Conservation (phyloP, 768 basidiomycete genomes). For the Lactarius hatsudake region DNA sequence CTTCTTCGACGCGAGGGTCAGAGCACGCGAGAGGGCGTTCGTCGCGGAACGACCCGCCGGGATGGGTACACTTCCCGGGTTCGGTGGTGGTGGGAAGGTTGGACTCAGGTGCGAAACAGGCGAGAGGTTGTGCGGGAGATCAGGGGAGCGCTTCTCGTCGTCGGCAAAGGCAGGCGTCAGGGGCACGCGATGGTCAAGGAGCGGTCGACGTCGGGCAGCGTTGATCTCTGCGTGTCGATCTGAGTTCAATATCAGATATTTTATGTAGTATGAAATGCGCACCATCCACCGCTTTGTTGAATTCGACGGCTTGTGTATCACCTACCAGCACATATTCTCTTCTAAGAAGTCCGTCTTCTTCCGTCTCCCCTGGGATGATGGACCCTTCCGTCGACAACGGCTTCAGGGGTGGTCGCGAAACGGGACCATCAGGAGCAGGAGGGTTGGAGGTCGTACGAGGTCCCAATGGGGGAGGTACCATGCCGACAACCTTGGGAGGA, state of each 20-base stretch:
- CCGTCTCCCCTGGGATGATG: conserved; percentile 76
- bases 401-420: conserved; percentile 22
- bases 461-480: neutral
- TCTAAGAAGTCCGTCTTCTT: conserved; percentile 75
- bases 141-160: conserved; percentile 42
- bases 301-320: conserved; percentile 86
- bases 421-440: conserved; percentile 1
- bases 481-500: neutral
- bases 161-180: conserved; percentile 44
- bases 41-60: conserved; percentile 64
- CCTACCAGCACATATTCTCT: conserved; percentile 94
- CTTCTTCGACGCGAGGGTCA: conserved; percentile 80
- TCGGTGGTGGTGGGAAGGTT: conserved; percentile 68
- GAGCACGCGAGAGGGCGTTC: conserved; percentile 73
- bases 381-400: conserved; percentile 56
- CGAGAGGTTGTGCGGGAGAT: conserved; percentile 33
- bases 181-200: conserved; percentile 51
- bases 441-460: conserved; percentile 3
- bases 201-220: conserved; percentile 53
- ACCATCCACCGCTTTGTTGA: conserved; percentile 92
- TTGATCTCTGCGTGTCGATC: conserved; percentile 53
- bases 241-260: conserved; percentile 12
- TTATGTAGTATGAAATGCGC: conserved; percentile 29
- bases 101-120: conserved; percentile 29
- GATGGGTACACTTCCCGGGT: conserved; percentile 51